A percentile compares a stretch with the other conserved stretches of the same genome.
These are phyloP conservation scores for Penicillium goetzii DNA, from an alignment of 495 filamentous ascomycete species.

Conservation along the genomic window DNA sequence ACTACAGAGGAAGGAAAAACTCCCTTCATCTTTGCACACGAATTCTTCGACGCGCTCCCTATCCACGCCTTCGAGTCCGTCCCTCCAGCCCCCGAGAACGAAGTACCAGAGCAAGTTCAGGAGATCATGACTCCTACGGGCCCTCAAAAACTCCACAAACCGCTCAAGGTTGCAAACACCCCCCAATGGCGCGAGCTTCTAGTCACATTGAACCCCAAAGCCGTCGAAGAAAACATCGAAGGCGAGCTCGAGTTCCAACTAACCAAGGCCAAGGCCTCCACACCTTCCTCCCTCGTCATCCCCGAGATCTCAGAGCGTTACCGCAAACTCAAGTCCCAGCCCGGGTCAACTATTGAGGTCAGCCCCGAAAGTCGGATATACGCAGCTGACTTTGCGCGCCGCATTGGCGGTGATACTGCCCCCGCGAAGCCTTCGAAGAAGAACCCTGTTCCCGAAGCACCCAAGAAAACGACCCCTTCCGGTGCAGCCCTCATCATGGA, in stretches of 20 bases:
- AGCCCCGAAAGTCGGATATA: conserved; percentile 82
- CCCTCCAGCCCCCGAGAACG: conserved; percentile 43
- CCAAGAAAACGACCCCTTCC: conserved; percentile 60
- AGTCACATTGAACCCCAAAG: conserved; percentile 67
- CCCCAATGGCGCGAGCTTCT: conserved; percentile 87
- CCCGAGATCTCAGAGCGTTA: conserved; percentile 84
- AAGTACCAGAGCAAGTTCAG: conserved; percentile 30
- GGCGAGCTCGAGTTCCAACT: conserved; percentile 80
- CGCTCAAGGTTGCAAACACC: conserved; percentile 47
- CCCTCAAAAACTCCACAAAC: conserved; percentile 49
- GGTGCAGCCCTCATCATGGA: conserved; percentile 92
- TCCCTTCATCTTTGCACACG: conserved; percentile 93
- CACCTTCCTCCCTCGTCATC: conserved; percentile 80
- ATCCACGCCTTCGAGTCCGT: conserved; percentile 92
- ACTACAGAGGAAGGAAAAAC: conserved; percentile 59
- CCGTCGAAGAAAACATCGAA: conserved; percentile 50
- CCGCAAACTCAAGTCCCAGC: conserved; percentile 65
- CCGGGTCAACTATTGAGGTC: conserved; percentile 78
- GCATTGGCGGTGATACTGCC: conserved; percentile 70
- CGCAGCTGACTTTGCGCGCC: conserved; percentile 74
- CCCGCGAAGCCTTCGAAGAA: conserved; percentile 41
- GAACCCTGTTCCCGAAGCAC: conserved; percentile 21
- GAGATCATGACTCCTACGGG: conserved; percentile 53
- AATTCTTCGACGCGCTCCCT: conserved; percentile 98
- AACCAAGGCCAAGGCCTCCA: conserved; percentile 69